Base-by-base conservation (phyloP, 2,329 filamentous ascomycete species). In the Lachnellula occidentalis region DNA sequence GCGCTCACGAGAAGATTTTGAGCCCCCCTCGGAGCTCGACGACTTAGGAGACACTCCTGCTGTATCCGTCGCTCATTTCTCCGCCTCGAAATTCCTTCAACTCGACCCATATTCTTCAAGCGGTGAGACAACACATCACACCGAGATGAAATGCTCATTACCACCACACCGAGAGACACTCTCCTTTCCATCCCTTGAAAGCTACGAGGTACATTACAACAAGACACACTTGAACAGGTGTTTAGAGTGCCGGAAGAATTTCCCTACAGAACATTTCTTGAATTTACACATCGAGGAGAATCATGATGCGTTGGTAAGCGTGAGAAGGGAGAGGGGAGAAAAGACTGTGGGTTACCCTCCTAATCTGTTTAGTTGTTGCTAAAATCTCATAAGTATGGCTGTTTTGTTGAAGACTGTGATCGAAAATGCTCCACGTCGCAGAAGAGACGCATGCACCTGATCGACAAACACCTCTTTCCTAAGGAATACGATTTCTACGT, bases 391-490 rank as follows among this genome's bases (percentile, higher is more conserved):
- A 56, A 94, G 84, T 96, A 87, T 71, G 85, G 83, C 5, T 99
- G 94, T 73, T 95, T 97, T 66, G 85, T 96, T 6, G 88, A 96
- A 67, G 85, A 80, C 48, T 99, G 94, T 70, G 89, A 94, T 56
- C 82, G 88, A 61, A 85, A 90, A 68, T 96, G 92, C 73, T 83
- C 82, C 53, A 91, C 88, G 4, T 85, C 87, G 31, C 85, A 89
- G 66, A 97, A 96, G 72, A 82, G 94, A 45, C 81, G 89, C 34
- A 82, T 90, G 69, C 92, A 99, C 75, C 78, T 96, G 61, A 90
- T 96, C 62, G 92, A 96, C 75, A 96, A 96, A 73, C 94, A 99
- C 71, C 80, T 86, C 73, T 99, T 94, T 67, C 92, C 92, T 11
- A 84, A 82, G 68, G 88, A 89, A 65, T 96, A 91, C 72, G 92